Percentiles rank a stretch among this genome's conserved stretches.
These are phyloP conservation scores for Akanthomyces muscarius DNA, from an alignment of 2,329 filamentous ascomycete species.

Conservation along the genomic window DNA sequence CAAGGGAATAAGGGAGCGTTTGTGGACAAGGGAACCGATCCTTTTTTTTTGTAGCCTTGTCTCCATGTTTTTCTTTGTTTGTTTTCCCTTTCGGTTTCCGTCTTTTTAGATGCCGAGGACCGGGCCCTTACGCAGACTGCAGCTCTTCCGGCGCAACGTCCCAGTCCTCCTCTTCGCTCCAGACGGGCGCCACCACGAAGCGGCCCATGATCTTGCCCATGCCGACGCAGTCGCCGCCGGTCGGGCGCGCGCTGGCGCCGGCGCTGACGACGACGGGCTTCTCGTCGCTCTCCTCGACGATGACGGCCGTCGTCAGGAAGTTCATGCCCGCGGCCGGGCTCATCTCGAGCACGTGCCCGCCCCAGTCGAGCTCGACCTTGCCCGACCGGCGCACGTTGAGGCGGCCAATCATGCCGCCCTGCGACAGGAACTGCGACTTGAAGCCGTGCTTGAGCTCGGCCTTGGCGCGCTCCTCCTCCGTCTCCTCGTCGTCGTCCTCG, in stretches of 20 bases:
- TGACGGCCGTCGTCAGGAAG: conserved; percentile 56
- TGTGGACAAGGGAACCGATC: neutral
- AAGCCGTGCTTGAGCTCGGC: conserved; percentile 31
- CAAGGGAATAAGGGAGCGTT: neutral
- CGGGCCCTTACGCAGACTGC: neutral
- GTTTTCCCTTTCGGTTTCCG: too few relatives aligned
- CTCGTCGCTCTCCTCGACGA: conserved; percentile 55
- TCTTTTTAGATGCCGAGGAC: too few relatives aligned
- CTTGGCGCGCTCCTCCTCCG: conserved; percentile 29
- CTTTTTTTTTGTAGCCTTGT: neutral
- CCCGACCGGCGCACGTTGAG: conserved; percentile 59
- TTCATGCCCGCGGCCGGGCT: conserved; percentile 48
- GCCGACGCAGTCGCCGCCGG: conserved; percentile 48
- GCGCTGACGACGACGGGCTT: conserved; percentile 41
- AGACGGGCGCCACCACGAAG: conserved; percentile 57
- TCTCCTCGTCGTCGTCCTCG: conserved; percentile 25
- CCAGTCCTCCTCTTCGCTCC: conserved; percentile 57
- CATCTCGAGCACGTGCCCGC: conserved; percentile 52
- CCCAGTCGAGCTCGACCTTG: conserved; percentile 60
- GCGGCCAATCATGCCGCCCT: conserved; percentile 57
- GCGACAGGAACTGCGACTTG: conserved; percentile 38
- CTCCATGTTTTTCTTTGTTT: neutral
- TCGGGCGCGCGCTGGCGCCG: neutral
- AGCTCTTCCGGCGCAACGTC: conserved; percentile 38
- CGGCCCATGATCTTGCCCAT: conserved; percentile 62